Evolutionary conservation across 2,329 filamentous ascomycete genomes (phyloP), one percentile per base, ranked within the genome.

Genomic region (Botrytis medusae): DNA sequence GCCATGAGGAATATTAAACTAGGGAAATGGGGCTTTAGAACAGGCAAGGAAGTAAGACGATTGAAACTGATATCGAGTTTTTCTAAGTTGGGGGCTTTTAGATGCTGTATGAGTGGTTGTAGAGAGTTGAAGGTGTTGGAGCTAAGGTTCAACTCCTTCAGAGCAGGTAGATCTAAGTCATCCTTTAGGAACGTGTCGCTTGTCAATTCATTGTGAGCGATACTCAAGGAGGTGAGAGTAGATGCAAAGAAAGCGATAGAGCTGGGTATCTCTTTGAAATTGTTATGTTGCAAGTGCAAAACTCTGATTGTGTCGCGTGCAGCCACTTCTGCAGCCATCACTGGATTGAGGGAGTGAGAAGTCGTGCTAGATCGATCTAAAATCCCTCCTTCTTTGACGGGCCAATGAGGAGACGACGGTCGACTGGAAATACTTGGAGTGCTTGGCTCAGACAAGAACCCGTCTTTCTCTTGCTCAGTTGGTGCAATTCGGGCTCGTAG

Each of bases 21-120:
- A 0, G 94, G 93, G 80, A 94, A 98, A 1, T 84, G 84, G 10
- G 87, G 83, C 71, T 90, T 90, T 10, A 97, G 84, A 4, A 81
- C 77, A 0, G 95, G 93, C 0, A 98, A 85, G 0, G 87, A 87
- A 0, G 89, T 87, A 44, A 98, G 83, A n/a, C 92, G 90, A 81
- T 98, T 98, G 76, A 92, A 88, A 37, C 92, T 94, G 12, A 97
- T 86, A 79, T 98, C 93, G 1, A 98, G 85, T 77, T 92, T 92
- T 71, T 91, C 89, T 10, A 98, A 86, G 10, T 84, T 85, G 0
- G 94, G 94, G 0, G 95, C 94, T n/a, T 87, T 86, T 8, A 98
- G 86, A 76, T 89, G 84, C 8, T 85, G 83, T 4, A 89, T 86
- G 25, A 98, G 83, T 0, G 91, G 89, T 1, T 87, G 86, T 16